Conservation (phyloP, 768 basidiomycete genomes). For the Suillus luteus region DNA sequence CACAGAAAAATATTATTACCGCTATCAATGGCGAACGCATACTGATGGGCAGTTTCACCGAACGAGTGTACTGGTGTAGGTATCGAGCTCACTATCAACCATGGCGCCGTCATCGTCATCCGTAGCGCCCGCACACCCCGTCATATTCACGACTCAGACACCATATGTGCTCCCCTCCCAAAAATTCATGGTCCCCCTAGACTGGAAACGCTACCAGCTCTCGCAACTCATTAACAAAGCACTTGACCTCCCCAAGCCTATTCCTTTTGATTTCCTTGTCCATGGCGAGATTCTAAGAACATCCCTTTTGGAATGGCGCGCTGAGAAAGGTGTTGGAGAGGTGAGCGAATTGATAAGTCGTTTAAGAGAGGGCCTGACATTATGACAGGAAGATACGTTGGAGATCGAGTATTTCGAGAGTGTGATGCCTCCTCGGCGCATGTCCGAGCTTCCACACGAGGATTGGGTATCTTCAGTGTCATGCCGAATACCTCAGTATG, state of each 20-base stretch:
- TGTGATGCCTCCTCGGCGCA: slow-evolving; percentile 81
- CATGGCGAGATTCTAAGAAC: slow-evolving; percentile 77
- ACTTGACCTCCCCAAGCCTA: slow-evolving; percentile 64
- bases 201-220: slow-evolving; percentile 94
- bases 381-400: slow-evolving; percentile 77
- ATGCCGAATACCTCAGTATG: slow-evolving; percentile 57
- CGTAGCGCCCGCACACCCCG: slow-evolving; percentile 47
- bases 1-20: neutral
- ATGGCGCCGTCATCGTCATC: slow-evolving; percentile 6
- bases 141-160: slow-evolving; percentile 73
- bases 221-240: slow-evolving; percentile 98
- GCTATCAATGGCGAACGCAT: no score
- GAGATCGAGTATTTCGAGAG: slow-evolving; percentile 93
- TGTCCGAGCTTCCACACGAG: slow-evolving; percentile 79
- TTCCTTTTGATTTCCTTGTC: slow-evolving; percentile 94
- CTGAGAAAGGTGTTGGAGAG: slow-evolving; percentile 69
- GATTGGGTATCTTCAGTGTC: slow-evolving; percentile 92
- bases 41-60: neutral
- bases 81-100: neutral
- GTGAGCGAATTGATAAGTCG: slow-evolving; percentile 38
- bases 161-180: slow-evolving; percentile 78
- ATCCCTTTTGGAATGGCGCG: slow-evolving; percentile 73
- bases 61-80: neutral
- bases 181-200: slow-evolving; percentile 88
- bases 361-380: slow-evolving; percentile 10